Conservation (phyloP, 2,329 filamentous ascomycete genomes). For the Blastomyces emzantsi region DNA sequence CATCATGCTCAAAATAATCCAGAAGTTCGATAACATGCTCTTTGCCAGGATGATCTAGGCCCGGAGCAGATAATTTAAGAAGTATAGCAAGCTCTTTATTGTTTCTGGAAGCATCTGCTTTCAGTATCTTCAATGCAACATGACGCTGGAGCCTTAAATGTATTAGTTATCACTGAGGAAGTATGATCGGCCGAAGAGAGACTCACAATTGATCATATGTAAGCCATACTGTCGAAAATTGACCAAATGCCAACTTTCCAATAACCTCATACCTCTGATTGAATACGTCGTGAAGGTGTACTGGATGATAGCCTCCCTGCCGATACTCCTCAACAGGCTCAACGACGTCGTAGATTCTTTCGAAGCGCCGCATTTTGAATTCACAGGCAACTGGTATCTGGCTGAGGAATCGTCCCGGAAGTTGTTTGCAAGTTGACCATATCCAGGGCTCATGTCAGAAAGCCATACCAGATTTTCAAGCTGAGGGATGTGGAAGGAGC, state of each 20-base stretch:
- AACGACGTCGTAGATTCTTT: constrained; percentile 20
- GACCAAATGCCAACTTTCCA: constrained; percentile 18
- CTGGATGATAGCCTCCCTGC: constrained; percentile 21
- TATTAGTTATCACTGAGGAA: constrained; percentile 10
- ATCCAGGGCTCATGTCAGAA: background rate
- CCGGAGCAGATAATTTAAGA: constrained; percentile 12
- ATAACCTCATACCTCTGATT: constrained; percentile 18
- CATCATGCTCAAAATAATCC: constrained; percentile 21
- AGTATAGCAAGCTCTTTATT: constrained; percentile 20
- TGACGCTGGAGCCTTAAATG: constrained; percentile 16
- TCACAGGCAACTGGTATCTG: background rate
- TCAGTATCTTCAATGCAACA: constrained; percentile 22
- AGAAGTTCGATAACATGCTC: constrained; percentile 18
- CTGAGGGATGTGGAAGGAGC: background rate
- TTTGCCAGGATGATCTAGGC: constrained; percentile 17
- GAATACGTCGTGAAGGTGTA: constrained; percentile 21
- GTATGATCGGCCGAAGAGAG: constrained; percentile 5
- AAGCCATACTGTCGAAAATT: constrained; percentile 23
- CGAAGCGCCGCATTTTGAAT: constrained; percentile 17
- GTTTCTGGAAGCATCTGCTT: constrained; percentile 18
- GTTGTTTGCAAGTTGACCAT: background rate
- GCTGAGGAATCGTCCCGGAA: background rate
- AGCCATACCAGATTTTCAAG: constrained; percentile 3
- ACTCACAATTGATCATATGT: constrained; percentile 17
- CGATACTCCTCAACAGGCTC: constrained; percentile 23